Evolutionary conservation across 768 basidiomycete species (phyloP).

Genomic region (Suillus cothurnatus): DNA sequence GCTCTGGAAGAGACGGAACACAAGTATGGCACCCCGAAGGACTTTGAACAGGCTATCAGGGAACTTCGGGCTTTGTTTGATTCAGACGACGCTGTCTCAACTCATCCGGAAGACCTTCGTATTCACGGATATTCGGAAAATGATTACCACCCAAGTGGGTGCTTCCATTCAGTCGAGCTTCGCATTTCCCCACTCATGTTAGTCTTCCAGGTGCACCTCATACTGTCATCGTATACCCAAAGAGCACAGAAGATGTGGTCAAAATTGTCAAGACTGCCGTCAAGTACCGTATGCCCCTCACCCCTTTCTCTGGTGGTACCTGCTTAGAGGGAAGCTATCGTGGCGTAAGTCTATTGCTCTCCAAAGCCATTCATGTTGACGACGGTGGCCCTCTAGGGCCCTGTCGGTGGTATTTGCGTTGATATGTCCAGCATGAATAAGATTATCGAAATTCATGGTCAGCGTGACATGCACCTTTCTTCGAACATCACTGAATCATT

Average conservation of each 20-base stretch:
- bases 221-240: constrained; percentile 65
- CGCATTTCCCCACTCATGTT: constrained; percentile 4
- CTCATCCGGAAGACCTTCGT: constrained; percentile 51
- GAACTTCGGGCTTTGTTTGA: constrained; percentile 47
- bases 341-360: constrained; percentile 46
- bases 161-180: neutral
- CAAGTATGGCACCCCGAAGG: constrained; percentile 52
- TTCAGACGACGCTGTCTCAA: constrained; percentile 44
- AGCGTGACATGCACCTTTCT: constrained; percentile 14
- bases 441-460: constrained; percentile 75
- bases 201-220: constrained; percentile 42
- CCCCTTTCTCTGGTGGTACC: constrained; percentile 81
- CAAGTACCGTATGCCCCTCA: constrained; percentile 76
- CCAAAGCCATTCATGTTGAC: neutral
- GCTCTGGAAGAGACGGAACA: constrained; percentile 20
- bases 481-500: neutral
- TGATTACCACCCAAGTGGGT: constrained; percentile 52
- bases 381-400: constrained; percentile 15
- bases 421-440: constrained; percentile 80
- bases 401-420: constrained; percentile 70
- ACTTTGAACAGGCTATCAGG: constrained; percentile 54
- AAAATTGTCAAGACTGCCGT: constrained; percentile 74
- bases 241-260: constrained; percentile 79
- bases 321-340: constrained; percentile 77
- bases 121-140: constrained; percentile 58